Base-by-base conservation (phyloP, 2,329 filamentous ascomycete genomes). In the Cordyceps javanica region DNA sequence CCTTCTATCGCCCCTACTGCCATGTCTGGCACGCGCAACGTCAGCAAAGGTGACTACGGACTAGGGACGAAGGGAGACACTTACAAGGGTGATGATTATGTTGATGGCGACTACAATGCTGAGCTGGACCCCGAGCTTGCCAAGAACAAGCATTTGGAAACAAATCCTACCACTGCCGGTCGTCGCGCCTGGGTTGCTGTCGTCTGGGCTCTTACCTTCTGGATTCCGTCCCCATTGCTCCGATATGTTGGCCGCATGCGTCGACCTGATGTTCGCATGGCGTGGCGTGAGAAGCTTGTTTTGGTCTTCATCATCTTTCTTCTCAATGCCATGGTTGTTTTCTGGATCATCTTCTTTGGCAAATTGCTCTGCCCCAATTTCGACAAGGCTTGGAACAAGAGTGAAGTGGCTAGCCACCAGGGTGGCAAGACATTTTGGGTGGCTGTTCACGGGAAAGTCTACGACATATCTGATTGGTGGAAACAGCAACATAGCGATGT, bases 221-320 rank as follows among this genome's bases (percentile, higher is more conserved):
- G 90, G 89, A 94, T 97, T 63, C 94, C 94, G 0, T 97, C 93
- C 0, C 89, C 90, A 49, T 63, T 89, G 2, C 83, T 99, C 16
- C 82, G 82, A n/a, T 87, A 80, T 60, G 68, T 97, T 59, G 94
- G 94, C 32, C 89, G 93, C 23, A 99, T 99, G 94, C 95, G 96
- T 75, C 87, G 94, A 57, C 94, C 92, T 2, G 94, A 99, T 73
- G 91, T 99, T 9, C 89, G 94, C 26, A 81, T 89, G 70, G 94
- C 94, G 0, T 99, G 94, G 94, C 84, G 94, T 72, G 94, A 99
- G 68, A 99, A 99, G 73, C 53, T 99, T 11, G 88, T 94, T 0
- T 77, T 99, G 11, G 85, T 92, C 48, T 77, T 89, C 59, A 66
- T 96, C 54, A 97, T 99, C 64, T 69, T 89, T 30, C 66, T 99